A percentile compares a stretch with the other conserved stretches of the same genome.
Conservation (phyloP, 345 rosid genomes). For the Syzygium jambos region DNA sequence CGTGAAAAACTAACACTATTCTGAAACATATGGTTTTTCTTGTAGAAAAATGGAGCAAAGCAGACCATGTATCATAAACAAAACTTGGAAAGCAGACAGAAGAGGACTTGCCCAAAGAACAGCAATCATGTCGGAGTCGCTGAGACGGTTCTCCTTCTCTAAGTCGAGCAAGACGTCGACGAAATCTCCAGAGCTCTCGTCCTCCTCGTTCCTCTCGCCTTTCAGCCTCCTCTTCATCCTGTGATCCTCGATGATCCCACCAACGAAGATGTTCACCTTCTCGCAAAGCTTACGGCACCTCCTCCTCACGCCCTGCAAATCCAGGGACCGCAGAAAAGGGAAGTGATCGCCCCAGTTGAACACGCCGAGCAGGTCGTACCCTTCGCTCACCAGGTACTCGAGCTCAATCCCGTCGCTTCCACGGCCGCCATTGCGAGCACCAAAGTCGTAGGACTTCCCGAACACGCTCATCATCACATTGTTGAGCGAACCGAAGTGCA, state of each 20-base stretch:
- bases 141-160: slow-evolving; percentile 43
- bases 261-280: slow-evolving; percentile 54
- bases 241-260: slow-evolving; percentile 51
- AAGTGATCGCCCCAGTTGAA: slow-evolving; percentile 91
- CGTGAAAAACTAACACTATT: neutral
- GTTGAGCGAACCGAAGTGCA: slow-evolving; percentile 69
- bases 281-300: slow-evolving; percentile 43
- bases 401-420: slow-evolving; percentile 18
- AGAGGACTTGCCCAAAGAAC: slow-evolving; percentile 61
- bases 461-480: slow-evolving; percentile 74
- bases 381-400: slow-evolving; percentile 64
- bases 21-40: neutral
- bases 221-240: slow-evolving; percentile 13
- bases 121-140: slow-evolving; percentile 71
- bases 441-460: slow-evolving; percentile 51
- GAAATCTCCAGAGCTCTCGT: slow-evolving; percentile 30
- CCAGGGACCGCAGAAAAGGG: slow-evolving; percentile 54
- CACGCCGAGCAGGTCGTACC: slow-evolving; percentile 58
- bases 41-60: neutral
- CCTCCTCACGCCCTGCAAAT: slow-evolving; percentile 70
- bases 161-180: slow-evolving; percentile 71
- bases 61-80: neutral
- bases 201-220: slow-evolving; percentile 3
- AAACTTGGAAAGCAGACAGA: neutral
- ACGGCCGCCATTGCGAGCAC: slow-evolving; percentile 6